Conservation (phyloP, 2,329 filamentous ascomycete species). For the Trichoderma hamatum region DNA sequence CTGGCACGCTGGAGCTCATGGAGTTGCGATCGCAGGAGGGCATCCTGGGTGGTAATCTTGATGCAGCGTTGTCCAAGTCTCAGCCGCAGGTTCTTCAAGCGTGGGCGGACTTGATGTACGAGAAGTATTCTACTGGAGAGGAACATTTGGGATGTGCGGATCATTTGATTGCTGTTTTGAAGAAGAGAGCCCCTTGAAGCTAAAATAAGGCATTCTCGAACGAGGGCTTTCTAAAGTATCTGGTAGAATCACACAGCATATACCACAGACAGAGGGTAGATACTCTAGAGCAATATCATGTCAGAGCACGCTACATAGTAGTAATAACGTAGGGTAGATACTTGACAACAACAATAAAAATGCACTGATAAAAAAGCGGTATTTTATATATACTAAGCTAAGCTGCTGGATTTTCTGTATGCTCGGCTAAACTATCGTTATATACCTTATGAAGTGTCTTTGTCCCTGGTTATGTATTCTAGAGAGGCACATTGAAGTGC, state of each 20-base stretch:
- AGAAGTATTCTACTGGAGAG: constrained; percentile 1
- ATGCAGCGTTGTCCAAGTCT: neutral
- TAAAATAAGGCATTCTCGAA: too few relatives aligned
- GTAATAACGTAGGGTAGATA: too few relatives aligned
- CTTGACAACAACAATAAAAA: too few relatives aligned
- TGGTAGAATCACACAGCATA: too few relatives aligned
- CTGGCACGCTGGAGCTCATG: neutral
- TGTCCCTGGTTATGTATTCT: neutral
- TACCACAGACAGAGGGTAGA: too few relatives aligned
- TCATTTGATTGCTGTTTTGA: neutral
- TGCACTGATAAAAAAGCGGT: too few relatives aligned
- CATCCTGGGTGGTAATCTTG: neutral
- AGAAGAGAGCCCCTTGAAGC: neutral
- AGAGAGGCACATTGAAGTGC: neutral
- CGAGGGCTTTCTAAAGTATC: too few relatives aligned
- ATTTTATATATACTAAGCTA: too few relatives aligned
- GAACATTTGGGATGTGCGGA: neutral
- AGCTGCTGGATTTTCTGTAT: too few relatives aligned
- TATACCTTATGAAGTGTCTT: neutral
- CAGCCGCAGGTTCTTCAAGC: neutral
- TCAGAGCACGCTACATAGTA: too few relatives aligned
- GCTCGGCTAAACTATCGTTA: neutral
- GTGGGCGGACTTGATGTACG: neutral
- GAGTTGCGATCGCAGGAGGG: neutral
- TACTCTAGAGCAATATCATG: too few relatives aligned